Evolutionary conservation across 352 stramenopile species (phyloP).

Genomic region (Globisporangium echinulatum): DNA sequence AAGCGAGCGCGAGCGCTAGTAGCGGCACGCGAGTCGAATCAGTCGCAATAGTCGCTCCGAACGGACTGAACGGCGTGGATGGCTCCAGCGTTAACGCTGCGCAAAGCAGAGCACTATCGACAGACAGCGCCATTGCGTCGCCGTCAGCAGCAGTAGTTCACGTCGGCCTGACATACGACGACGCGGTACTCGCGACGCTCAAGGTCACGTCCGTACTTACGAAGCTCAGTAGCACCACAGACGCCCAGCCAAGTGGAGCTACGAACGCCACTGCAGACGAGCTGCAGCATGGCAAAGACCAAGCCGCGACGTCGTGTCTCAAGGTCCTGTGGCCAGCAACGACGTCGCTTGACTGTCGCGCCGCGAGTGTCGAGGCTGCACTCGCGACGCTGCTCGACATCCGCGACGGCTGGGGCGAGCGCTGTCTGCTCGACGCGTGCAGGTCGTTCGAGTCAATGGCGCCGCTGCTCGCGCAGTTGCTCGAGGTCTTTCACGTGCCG

Average conservation of each 20-base stretch:
- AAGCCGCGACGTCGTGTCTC: conserved; percentile 3
- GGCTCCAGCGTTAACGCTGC: neutral
- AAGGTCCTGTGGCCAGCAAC: conserved; percentile 3
- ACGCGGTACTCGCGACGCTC: conserved; percentile 7
- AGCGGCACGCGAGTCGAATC: neutral
- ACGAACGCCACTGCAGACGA: neutral
- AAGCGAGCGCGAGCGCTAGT: neutral
- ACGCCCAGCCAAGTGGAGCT: neutral
- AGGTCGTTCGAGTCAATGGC: conserved; percentile 4
- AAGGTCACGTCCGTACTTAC: conserved; percentile 7
- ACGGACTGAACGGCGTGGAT: too few relatives aligned
- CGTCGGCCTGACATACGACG: neutral
- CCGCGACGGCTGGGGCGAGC: conserved; percentile 12
- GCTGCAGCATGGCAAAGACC: neutral
- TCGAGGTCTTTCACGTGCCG: conserved; percentile 29
- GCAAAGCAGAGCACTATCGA: neutral
- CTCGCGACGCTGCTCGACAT: conserved; percentile 9
- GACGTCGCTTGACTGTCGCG: neutral
- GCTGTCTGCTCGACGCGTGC: conserved; percentile 8
- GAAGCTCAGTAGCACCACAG: neutral
- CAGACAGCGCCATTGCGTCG: neutral
- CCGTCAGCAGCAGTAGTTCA: neutral
- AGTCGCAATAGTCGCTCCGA: too few relatives aligned
- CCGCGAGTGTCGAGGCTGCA: conserved; percentile 7
- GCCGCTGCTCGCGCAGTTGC: conserved; percentile 26